Conservation (phyloP, 768 basidiomycete genomes). For the Pleurotus giganteus region DNA sequence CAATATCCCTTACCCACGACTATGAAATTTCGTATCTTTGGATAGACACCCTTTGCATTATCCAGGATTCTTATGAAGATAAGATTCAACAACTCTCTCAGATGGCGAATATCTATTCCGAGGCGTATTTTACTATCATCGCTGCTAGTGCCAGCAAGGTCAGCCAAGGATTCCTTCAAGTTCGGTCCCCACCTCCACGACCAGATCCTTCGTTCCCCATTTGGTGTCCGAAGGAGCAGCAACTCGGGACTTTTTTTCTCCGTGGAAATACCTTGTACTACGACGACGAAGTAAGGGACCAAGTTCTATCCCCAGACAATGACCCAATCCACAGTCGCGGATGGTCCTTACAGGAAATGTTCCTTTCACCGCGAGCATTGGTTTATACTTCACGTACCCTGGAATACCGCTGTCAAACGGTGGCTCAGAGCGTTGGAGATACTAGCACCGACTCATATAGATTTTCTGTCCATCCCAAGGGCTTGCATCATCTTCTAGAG, state of each 20-base stretch:
- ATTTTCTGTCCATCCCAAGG: neutral
- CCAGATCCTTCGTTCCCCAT: neutral
- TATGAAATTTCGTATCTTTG: neutral
- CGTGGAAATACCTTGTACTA: neutral
- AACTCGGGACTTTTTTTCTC: neutral
- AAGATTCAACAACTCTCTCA: neutral
- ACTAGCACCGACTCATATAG: neutral
- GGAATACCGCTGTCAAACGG: neutral
- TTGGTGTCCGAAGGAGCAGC: neutral
- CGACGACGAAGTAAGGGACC: neutral
- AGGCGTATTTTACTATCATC: neutral
- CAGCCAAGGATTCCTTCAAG: neutral
- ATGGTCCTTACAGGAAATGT: neutral
- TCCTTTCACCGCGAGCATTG: neutral
- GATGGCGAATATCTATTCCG: neutral
- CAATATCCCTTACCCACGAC: neutral
- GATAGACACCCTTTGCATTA: neutral
- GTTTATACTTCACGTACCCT: neutral
- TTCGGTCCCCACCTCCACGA: neutral
- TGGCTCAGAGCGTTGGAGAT: neutral
- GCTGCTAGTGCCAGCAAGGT: neutral
- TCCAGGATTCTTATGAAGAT: neutral
- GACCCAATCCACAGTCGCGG: neutral
- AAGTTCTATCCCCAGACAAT: neutral
- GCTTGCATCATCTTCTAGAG: neutral